A percentile compares a stretch with the other conserved stretches of the same genome.
phyloP scores from a whole-genome alignment of 257 asterid species.

The Hygrophila difformis region DNA sequence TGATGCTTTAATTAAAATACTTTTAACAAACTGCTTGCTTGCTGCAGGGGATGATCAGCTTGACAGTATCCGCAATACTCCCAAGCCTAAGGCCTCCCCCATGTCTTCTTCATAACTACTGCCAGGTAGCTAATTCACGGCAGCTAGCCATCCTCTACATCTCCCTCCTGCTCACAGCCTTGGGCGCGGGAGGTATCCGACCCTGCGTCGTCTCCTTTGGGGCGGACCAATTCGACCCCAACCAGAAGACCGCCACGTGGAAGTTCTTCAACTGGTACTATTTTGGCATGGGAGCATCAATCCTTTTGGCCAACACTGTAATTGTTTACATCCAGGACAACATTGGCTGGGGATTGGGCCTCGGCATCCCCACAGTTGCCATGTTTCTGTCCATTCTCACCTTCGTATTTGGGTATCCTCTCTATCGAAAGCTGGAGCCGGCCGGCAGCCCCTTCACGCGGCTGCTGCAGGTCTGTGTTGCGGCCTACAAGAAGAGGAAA shows the following conservation, averaged over 20 bases:
- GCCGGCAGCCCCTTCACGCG: slow-evolving; percentile 96
- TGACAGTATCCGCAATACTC: slow-evolving; percentile 56
- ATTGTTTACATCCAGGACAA: slow-evolving; percentile 75
- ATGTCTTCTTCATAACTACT: slow-evolving; percentile 28
- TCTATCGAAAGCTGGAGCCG: slow-evolving; percentile 66
- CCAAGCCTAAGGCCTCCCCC: slow-evolving; percentile 71
- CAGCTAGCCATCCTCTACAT: slow-evolving; percentile 66
- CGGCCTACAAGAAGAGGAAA: slow-evolving; percentile 67
- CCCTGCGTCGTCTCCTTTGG: slow-evolving; percentile 88
- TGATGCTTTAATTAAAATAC: too few relatives aligned
- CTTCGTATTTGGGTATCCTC: slow-evolving; percentile 63
- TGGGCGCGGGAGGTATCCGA: slow-evolving; percentile 81
- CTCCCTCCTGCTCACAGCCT: slow-evolving; percentile 60
- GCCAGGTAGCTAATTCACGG: slow-evolving; percentile 53
- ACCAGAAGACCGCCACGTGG: slow-evolving; percentile 65
- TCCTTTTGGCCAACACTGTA: slow-evolving; percentile 69
- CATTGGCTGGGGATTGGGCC: slow-evolving; percentile 90
- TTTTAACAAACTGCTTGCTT: too few relatives aligned
- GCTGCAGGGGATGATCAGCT: slow-evolving; percentile 66
- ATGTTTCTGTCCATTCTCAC: slow-evolving; percentile 62
- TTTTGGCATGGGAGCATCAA: slow-evolving; percentile 83
- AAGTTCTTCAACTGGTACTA: slow-evolving; percentile 95
- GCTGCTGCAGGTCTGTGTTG: slow-evolving; percentile 65
- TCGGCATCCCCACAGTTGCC: slow-evolving; percentile 62
- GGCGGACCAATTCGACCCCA: slow-evolving; percentile 75